A percentile compares a stretch with the other conserved stretches of the same genome.
Conservation (phyloP, 371 early-diverging fungal species). For the Rhizopus delemar region DNA sequence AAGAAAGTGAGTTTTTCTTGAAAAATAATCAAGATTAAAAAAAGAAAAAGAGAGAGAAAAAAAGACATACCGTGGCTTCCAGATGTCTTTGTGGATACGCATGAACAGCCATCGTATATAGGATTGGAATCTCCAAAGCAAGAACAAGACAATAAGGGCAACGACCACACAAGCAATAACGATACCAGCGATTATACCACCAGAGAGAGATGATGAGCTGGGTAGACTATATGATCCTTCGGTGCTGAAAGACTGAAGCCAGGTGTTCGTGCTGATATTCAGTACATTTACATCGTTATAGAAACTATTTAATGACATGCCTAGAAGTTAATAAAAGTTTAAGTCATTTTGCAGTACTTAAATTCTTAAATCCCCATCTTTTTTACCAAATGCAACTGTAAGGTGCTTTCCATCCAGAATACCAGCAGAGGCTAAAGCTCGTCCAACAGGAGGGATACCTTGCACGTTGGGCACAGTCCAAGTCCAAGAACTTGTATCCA, state of each 20-base stretch:
- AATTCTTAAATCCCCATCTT: background rate
- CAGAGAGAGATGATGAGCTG: conserved; percentile 27
- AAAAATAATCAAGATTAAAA: background rate
- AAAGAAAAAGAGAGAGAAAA: background rate
- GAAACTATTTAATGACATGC: conserved; percentile 33
- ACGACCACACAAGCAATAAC: conserved; percentile 39
- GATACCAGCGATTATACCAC: conserved; percentile 50
- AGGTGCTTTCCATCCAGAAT: conserved; percentile 36
- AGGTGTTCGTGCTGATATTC: conserved; percentile 20
- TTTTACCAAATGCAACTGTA: conserved; percentile 48
- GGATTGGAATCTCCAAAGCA: conserved; percentile 47
- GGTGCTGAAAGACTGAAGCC: conserved; percentile 38
- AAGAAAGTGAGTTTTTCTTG: background rate
- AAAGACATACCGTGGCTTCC: conserved; percentile 44
- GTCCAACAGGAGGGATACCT: conserved; percentile 46
- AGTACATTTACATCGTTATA: conserved; percentile 51
- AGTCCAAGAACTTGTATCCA: conserved; percentile 48
- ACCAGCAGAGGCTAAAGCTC: conserved; percentile 43
- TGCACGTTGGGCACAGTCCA: conserved; percentile 34
- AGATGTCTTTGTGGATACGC: conserved; percentile 46
- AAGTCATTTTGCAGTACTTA: background rate
- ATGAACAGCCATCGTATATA: conserved; percentile 41
- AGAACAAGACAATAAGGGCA: conserved; percentile 36
- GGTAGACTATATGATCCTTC: background rate
- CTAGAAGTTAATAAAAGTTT: conserved; percentile 11